phyloP scores from a whole-genome alignment of 2,329 filamentous ascomycete species.

The Colletotrichum tanaceti region DNA sequence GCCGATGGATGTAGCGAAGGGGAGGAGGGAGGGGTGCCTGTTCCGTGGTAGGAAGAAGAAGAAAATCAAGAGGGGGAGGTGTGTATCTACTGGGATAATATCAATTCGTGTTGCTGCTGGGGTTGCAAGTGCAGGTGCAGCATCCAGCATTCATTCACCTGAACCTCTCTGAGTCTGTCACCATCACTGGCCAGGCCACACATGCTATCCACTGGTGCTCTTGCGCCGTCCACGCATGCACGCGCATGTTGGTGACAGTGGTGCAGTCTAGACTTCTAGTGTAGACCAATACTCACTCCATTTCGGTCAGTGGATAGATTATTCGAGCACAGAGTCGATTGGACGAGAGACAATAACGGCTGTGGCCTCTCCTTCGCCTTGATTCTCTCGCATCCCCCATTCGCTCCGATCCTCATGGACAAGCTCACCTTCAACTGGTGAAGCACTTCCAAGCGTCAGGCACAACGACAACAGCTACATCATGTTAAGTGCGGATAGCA shows the following conservation, averaged over 20 bases:
- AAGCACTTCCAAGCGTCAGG: slow-evolving; percentile 34
- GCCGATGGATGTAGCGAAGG: slow-evolving; percentile 16
- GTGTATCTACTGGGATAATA: slow-evolving; percentile 1
- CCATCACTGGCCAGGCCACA: not conserved
- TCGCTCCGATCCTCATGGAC: not conserved
- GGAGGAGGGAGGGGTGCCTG: slow-evolving; percentile 4
- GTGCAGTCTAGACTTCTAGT: slow-evolving; percentile 6
- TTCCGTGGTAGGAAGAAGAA: not conserved
- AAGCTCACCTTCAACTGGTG: slow-evolving; percentile 22
- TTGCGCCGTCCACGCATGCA: not conserved
- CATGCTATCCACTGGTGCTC: not conserved
- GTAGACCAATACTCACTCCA: slow-evolving; percentile 2
- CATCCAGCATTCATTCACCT: not conserved
- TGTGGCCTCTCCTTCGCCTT: not conserved
- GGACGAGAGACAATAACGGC: not conserved
- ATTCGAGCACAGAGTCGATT: slow-evolving; percentile 1
- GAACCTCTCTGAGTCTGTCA: not conserved
- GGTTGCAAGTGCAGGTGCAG: not conserved
- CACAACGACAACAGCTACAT: slow-evolving; percentile 21
- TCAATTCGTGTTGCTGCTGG: not conserved
- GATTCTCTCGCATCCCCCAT: not conserved
- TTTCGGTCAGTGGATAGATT: not conserved
- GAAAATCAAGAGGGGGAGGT: not conserved
- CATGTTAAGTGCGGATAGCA: slow-evolving; percentile 16
- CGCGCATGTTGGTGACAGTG: not conserved